Conservation (phyloP, 2,329 filamentous ascomycete genomes). For the Xylaria sp. region DNA sequence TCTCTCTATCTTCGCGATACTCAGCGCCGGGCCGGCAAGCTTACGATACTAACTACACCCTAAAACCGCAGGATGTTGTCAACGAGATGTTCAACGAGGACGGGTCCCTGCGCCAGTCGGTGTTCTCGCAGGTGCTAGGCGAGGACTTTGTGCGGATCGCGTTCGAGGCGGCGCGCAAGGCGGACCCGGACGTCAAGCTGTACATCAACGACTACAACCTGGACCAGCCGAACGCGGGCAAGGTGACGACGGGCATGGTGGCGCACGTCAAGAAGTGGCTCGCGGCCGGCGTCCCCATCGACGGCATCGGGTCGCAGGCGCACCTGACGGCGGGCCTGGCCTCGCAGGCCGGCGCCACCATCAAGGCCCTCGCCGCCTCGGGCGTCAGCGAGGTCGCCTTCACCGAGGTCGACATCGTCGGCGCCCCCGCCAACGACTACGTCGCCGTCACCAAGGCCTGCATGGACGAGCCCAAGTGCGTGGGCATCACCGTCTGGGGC, state of each 20-base stretch:
- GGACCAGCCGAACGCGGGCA: conserved; percentile 68
- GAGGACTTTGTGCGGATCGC: conserved; percentile 77
- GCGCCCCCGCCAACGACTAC: conserved; percentile 67
- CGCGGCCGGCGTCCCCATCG: conserved; percentile 68
- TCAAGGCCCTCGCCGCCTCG: conserved; percentile 60
- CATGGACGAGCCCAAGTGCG: conserved; percentile 66
- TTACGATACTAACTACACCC: too few species aligned
- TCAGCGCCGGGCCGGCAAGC: not conserved
- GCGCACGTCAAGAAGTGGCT: conserved; percentile 71
- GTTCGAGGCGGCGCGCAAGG: conserved; percentile 73
- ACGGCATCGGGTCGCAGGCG: conserved; percentile 67
- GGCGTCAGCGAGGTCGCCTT: conserved; percentile 64
- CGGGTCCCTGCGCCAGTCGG: conserved; percentile 67
- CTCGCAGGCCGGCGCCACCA: conserved; percentile 54
- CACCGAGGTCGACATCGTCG: conserved; percentile 73
- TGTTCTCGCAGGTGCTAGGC: conserved; percentile 75
- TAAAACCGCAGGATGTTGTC: conserved; percentile 62
- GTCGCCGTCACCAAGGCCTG: conserved; percentile 69
- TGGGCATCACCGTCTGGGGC: conserved; percentile 74
- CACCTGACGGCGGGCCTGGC: conserved; percentile 59
- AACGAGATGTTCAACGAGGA: conserved; percentile 74
- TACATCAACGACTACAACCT: conserved; percentile 84
- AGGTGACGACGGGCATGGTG: conserved; percentile 64
- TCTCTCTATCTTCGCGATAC: not conserved
- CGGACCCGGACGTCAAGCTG: conserved; percentile 74